Evolutionary conservation across 225 moss, liverwort and hornwort genomes (phyloP).

Genomic region (Lunularia cruciata): DNA sequence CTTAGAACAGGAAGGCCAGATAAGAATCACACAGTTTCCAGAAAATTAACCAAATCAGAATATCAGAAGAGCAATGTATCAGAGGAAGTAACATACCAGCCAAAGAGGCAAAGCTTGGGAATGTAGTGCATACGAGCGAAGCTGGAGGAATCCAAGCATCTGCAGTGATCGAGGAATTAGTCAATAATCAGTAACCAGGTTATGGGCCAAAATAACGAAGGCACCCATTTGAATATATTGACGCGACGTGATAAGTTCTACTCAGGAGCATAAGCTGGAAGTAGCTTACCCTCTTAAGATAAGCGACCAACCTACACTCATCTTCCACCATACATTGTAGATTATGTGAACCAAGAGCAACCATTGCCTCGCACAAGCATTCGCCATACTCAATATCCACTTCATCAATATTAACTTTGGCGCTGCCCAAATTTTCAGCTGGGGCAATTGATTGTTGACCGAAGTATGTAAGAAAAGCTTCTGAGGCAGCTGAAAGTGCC

Average conservation of each 20-base stretch:
- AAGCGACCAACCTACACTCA: constrained; percentile 55
- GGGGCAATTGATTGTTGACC: constrained; percentile 48
- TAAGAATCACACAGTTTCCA: too few relatives aligned
- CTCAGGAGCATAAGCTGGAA: neutral
- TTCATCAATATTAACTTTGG: constrained; percentile 42
- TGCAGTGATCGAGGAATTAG: constrained; percentile 30
- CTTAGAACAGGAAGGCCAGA: too few relatives aligned
- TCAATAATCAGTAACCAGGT: too few relatives aligned
- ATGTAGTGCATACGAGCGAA: constrained; percentile 70
- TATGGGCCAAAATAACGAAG: too few relatives aligned
- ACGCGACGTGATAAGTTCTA: too few relatives aligned
- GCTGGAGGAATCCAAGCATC: constrained; percentile 95
- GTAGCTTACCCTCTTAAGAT: constrained; percentile 67
- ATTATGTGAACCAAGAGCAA: constrained; percentile 87
- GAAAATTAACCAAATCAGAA: neutral
- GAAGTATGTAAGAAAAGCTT: constrained; percentile 59
- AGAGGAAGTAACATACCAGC: constrained; percentile 53
- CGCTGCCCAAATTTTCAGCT: constrained; percentile 24
- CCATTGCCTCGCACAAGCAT: constrained; percentile 96
- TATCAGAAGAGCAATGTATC: too few relatives aligned
- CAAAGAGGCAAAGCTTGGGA: constrained; percentile 83
- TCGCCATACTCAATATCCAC: constrained; percentile 75
- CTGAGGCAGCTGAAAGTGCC: constrained; percentile 67
- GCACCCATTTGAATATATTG: too few relatives aligned
- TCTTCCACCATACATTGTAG: constrained; percentile 74